Evolutionary conservation across 495 filamentous ascomycete species (phyloP), one percentile per base, ranked within the genome.

Genomic region (Stereocaulon alpinum): DNA sequence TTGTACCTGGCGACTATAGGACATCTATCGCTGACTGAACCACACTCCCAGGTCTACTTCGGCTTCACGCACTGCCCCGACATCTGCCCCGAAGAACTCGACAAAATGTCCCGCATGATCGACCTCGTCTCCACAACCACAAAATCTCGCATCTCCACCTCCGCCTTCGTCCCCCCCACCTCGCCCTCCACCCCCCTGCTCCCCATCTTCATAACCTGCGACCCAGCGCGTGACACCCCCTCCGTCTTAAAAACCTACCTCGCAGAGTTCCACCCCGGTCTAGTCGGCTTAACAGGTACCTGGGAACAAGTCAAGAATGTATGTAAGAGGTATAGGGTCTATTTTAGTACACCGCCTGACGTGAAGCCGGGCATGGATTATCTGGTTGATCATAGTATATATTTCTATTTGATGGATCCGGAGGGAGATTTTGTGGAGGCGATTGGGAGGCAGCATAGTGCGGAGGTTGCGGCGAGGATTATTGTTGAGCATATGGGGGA

Each of bases 401-500:
- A 98, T 77, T 98, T 98, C 68, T 98, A 98, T 71, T 73, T 98
- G 61, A 98, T 98, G 93, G 85, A 96, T 73, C 93, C 93, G 45
- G 94, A 98, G 61, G 91, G 91, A 15, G 94, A 97, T 72, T 98
- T 98, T 70, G 91, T 98, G 27, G 93, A 98, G 76, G 94, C 90
- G 27, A 86, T 98, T 64, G 93, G 93, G 40, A 79, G 94, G 60
- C 91, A 97, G 73, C 90, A 96, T 76, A 92, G 86, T 29, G 87
- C 91, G 15, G 87, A 94, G 62, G 78, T 86, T 63, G 94, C 86
- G 15, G 88, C 91, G 47, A 86, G 82, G 72, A 76, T 95, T 49
- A 95, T 97, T 59, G 66, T 84, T 60, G 82, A 86, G 60, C 93
- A 98, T 74, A 85, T 98, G 72, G 83, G 84, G 60, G 93, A 98